Base-by-base conservation (phyloP, 208 protist genomes). In the Acanthamoeba lenticulata region DNA sequence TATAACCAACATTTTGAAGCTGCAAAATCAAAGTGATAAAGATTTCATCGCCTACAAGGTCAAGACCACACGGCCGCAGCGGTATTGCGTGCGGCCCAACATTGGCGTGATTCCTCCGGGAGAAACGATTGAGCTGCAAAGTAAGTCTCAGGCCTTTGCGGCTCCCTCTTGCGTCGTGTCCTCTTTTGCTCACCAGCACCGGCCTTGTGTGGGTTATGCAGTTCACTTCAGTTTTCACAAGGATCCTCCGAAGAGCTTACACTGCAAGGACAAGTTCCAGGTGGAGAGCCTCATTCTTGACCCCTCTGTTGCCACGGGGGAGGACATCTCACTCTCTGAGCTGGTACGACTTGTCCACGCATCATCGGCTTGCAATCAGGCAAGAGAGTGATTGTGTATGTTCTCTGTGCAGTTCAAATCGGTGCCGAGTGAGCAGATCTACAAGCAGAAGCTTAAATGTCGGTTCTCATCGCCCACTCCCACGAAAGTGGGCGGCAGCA, bases 11-110 rank as follows among this genome's bases (percentile, higher is more conserved):
- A 93, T 93, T 44, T 57, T 93, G 34, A 74, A 74, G 67, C 89
- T 93, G n/a, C 65, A 81, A 74, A 93, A 93, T 62, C 5, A 47
- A 0, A 93, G 89, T 62, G 49, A 55, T n/a, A 81, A 74, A 11
- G 45, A 93, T 17, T 93, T 83, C 32, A 60, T 96, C 15, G 95
- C 93, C 6, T 96, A 94, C 81, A 96, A 96, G 42, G 95, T 96
- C 9, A 96, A 96, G 47, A 96, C 95, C 13, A 96, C 95, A 13
- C 92, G 92, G 34, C 95, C 95, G 45, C 42, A 89, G 79, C 94
- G 89, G 85, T 96, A 96, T 83, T 96, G 95, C 32, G 95, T 96
- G 5, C 94, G 93, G 49, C 95, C 95, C 62, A 96, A 95, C 60
- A 94, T 92, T 40, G 95, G 95, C 38, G 94, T 96, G 27, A 94